Evolutionary conservation across 192 early-diverging fungal genomes (phyloP).

Genomic region (Phycomyces blakesleeanus): DNA sequence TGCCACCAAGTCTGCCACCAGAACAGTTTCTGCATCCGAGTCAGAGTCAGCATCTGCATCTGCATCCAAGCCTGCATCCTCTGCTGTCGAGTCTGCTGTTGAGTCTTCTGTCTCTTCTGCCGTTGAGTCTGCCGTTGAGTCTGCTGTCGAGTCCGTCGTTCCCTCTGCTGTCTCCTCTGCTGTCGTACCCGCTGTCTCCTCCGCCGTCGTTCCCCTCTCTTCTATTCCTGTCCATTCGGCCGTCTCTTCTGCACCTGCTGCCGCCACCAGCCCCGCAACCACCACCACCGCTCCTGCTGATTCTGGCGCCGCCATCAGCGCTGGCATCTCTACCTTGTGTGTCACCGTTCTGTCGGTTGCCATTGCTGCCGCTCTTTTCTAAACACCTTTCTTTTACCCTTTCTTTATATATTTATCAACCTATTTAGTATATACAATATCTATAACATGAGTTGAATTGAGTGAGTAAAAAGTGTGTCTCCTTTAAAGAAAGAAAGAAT

Average conservation of each 20-base stretch:
- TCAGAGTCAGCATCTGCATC: not conserved
- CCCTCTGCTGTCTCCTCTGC: not conserved
- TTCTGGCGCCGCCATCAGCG: not conserved
- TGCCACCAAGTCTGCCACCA: not conserved
- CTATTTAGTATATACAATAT: too few relatives aligned
- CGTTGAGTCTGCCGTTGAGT: not conserved
- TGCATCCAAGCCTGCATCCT: not conserved
- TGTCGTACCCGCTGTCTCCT: too few relatives aligned
- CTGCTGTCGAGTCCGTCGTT: not conserved
- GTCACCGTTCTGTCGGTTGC: slow-evolving; percentile 2
- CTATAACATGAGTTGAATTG: too few relatives aligned
- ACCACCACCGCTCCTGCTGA: not conserved
- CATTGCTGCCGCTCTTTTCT: not conserved
- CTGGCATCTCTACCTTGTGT: not conserved
- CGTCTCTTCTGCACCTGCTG: not conserved
- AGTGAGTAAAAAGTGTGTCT: too few relatives aligned
- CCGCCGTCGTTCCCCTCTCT: too few relatives aligned
- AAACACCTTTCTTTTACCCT: not conserved
- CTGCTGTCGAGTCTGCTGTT: not conserved
- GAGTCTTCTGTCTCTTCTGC: not conserved
- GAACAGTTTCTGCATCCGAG: not conserved
- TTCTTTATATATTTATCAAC: not conserved
- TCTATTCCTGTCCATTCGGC: not conserved
- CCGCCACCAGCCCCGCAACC: not conserved
- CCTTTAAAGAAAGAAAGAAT: too few relatives aligned